Evolutionary conservation across 1,139 yeast genomes (phyloP), one percentile per base, ranked within the genome.

Genomic region (Nakaseomyces glabratus): DNA sequence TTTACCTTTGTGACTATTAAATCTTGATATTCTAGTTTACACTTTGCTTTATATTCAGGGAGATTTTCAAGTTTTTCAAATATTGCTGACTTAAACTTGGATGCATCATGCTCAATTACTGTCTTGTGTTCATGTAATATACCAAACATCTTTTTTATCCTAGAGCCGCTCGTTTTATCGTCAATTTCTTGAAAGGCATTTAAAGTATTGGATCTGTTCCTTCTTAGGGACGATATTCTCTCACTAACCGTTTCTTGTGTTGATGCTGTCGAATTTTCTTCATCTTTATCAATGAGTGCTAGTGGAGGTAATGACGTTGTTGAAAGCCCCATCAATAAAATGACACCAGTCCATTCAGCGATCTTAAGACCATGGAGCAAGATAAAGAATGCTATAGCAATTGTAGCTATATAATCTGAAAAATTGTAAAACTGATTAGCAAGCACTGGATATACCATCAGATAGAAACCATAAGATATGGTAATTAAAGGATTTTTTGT

Each of bases 1-100:
- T 76, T 79, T 37, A 79, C 75, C 46, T 77, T 75, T 7, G 82
- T 67, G 10, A 80, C 61, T 38, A 71, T 63, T 11, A 80, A 52
- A 37, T 69, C 64, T 4, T 69, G 66, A 12, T 78, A 55, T 6
- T 52, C 52, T 22, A 55, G 30, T 12, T 39, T 38, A 46, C 73
- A 78, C 5, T 61, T 57, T 9, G 65, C 57, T 47, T 68, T 73
- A 55, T 71, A 81, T 28, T 61, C 62, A 17, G 71, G 75, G 14
- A 76, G 54, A 1, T 55, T 52, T 17, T 61, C 55, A 5, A 80
- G 66, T 14, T 60, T 57, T 3, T 57, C 57, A 13, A 59, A 55
- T 2, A 80, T 62, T 12, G 61, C 59, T 1, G 59, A 48, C 38
- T 61, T 69, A 32, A 64, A 52, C 23, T 57, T 49, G 20, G 55